Percentiles rank a stretch among this genome's conserved stretches.
These are phyloP conservation scores for Plasmodium cynomolgi DNA, from an alignment of 169 alveolate species.

Conservation along the genomic window DNA sequence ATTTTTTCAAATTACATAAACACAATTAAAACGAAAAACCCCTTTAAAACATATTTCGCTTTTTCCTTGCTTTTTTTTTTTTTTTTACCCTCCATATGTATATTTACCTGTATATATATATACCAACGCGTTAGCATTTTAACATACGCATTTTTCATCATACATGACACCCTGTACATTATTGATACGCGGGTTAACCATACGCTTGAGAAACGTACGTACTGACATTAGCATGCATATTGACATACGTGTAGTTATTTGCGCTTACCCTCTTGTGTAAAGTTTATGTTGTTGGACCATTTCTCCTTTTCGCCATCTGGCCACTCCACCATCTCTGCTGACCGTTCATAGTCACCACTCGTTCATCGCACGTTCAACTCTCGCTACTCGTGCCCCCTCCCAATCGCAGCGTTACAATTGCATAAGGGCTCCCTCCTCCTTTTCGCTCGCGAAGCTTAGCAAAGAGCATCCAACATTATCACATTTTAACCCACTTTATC, in stretches of 20 bases:
- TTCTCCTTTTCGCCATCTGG: neutral
- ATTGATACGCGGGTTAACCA: neutral
- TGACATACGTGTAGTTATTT: neutral
- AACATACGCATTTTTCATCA: neutral
- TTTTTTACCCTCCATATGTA: neutral
- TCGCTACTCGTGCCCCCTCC: neutral
- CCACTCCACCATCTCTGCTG: neutral
- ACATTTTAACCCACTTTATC: neutral
- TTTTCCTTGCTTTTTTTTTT: slow-evolving; percentile 8
- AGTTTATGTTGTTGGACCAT: neutral
- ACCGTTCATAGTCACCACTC: neutral
- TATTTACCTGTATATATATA: neutral
- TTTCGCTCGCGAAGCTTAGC: neutral
- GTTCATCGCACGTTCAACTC: neutral
- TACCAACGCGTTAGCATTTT: neutral
- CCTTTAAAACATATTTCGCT: neutral
- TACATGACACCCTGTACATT: neutral
- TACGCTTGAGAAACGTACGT: neutral
- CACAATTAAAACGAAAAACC: neutral
- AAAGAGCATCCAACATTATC: neutral
- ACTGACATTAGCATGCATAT: slow-evolving; percentile 6
- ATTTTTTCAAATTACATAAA: slow-evolving; percentile 2
- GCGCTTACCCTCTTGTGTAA: neutral
- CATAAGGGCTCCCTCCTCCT: neutral
- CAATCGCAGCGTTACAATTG: neutral